Conservation (phyloP, 805 yeast genomes). For the Candida sonorensis region DNA sequence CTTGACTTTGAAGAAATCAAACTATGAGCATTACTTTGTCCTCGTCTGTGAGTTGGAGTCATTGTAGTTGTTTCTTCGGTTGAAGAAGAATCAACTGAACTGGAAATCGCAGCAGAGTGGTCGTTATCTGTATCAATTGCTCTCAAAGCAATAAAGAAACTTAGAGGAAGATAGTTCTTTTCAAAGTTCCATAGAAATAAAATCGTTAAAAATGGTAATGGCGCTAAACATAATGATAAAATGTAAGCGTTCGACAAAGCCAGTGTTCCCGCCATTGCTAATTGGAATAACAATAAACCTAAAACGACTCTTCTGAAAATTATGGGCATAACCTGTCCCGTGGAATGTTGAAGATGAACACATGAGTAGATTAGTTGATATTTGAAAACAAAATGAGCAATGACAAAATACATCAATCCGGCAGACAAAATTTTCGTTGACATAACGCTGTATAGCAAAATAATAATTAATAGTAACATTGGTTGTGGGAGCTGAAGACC, state of each 20-base stretch:
- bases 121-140: slow-evolving; percentile 47
- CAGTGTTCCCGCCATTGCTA: slow-evolving; percentile 89
- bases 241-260: slow-evolving; percentile 71
- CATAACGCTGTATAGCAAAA: slow-evolving; percentile 81
- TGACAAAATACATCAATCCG: slow-evolving; percentile 73
- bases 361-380: slow-evolving; percentile 85
- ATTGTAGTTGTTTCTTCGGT: neutral
- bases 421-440: slow-evolving; percentile 82
- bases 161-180: slow-evolving; percentile 70
- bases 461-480: slow-evolving; percentile 73
- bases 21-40: slow-evolving; percentile 2
- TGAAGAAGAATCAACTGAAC: too few relatives aligned
- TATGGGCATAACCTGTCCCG: slow-evolving; percentile 94
- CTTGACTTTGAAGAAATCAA: slow-evolving; percentile 24
- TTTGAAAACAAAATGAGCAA: slow-evolving; percentile 86
- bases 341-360: slow-evolving; percentile 94
- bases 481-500: slow-evolving; percentile 93
- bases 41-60: neutral
- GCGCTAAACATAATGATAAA: slow-evolving; percentile 64
- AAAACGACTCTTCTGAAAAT: slow-evolving; percentile 75
- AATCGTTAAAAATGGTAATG: slow-evolving; percentile 66
- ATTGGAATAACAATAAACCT: slow-evolving; percentile 78
- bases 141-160: slow-evolving; percentile 79
- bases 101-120: too few relatives aligned
- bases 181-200: slow-evolving; percentile 75